Conservation (phyloP, 1,284 basidiomycete genomes). For the Fomitiporia mediterranea region DNA sequence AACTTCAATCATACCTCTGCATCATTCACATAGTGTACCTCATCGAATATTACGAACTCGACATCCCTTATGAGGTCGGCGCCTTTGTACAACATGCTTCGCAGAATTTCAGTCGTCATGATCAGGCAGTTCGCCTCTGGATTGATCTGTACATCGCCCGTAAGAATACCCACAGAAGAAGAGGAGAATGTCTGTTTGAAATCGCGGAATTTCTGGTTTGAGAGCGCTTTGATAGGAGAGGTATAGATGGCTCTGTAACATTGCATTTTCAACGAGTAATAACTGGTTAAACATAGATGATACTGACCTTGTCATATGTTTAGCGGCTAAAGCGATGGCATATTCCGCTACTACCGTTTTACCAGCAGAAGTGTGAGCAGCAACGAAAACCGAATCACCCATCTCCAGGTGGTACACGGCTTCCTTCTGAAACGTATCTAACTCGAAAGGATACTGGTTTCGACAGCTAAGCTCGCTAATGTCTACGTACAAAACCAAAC, state of each 20-base stretch:
- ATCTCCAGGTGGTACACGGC: constrained; percentile 97
- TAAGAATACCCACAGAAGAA: constrained; percentile 91
- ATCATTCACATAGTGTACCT: constrained; percentile 99
- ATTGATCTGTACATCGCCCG: constrained; percentile 99
- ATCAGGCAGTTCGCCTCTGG: constrained; percentile 96
- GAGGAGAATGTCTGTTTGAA: constrained; percentile 97
- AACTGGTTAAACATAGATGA: constrained; percentile 15
- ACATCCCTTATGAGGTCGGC: constrained; percentile 98
- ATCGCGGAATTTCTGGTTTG: constrained; percentile 98
- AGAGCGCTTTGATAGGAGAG: constrained; percentile 97
- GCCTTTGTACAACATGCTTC: constrained; percentile 98
- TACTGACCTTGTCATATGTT: constrained; percentile 93
- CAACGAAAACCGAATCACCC: constrained; percentile 98
- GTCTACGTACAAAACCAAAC: constrained; percentile 1
- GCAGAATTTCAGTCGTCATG: constrained; percentile 98
- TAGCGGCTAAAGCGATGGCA: constrained; percentile 92
- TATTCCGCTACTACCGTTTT: constrained; percentile 99
- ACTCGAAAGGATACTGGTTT: constrained; percentile 82
- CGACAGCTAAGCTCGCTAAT: too few relatives aligned
- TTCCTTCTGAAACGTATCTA: constrained; percentile 94
- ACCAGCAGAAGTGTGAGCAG: constrained; percentile 98
- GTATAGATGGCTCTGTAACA: constrained; percentile 85
- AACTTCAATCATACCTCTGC: constrained; percentile 66
- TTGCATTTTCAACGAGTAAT: constrained; percentile 9
- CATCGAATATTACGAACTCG: constrained; percentile 99